Conservation (phyloP, 1,139 yeast genomes). For the Wickerhamomyces sp. region DNA sequence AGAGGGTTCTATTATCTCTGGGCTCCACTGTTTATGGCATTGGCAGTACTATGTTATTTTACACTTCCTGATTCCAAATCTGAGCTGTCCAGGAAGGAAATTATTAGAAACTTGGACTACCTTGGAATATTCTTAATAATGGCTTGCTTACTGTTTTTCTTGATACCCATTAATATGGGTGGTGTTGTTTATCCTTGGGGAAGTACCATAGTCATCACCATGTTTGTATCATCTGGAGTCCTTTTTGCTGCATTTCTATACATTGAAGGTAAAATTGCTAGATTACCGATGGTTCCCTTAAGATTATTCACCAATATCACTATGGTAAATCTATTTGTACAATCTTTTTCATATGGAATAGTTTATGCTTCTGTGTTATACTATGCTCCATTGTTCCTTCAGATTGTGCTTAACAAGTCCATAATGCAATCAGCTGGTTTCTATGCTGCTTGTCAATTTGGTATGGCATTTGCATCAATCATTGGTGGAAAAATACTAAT, state of each 20-base stretch:
- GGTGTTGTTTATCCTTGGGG: slow-evolving; percentile 47
- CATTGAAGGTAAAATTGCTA: slow-evolving; percentile 40
- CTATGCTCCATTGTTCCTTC: background rate
- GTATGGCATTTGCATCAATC: too few species aligned
- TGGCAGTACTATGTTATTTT: background rate
- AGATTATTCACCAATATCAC: slow-evolving; percentile 35
- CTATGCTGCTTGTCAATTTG: background rate
- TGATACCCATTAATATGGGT: slow-evolving; percentile 47
- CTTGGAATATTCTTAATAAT: slow-evolving; percentile 41
- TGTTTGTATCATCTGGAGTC: slow-evolving; percentile 40
- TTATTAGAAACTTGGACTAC: slow-evolving; percentile 42
- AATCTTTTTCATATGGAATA: background rate
- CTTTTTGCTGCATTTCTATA: slow-evolving; percentile 36
- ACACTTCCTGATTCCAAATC: slow-evolving; percentile 3
- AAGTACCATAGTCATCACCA: slow-evolving; percentile 40
- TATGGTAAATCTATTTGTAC: slow-evolving; percentile 33
- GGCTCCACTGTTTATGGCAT: slow-evolving; percentile 13
- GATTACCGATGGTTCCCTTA: slow-evolving; percentile 50
- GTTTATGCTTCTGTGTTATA: background rate
- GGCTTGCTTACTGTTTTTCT: slow-evolving; percentile 36
- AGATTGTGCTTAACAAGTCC: background rate
- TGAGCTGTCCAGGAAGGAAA: slow-evolving; percentile 21
- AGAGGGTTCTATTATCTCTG: slow-evolving; percentile 38
- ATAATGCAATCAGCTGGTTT: background rate
- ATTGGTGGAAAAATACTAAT: too few species aligned